These are phyloP conservation scores for Lodderomyces margitis DNA, from an alignment of 1,139 yeast species.

Conservation along the genomic window DNA sequence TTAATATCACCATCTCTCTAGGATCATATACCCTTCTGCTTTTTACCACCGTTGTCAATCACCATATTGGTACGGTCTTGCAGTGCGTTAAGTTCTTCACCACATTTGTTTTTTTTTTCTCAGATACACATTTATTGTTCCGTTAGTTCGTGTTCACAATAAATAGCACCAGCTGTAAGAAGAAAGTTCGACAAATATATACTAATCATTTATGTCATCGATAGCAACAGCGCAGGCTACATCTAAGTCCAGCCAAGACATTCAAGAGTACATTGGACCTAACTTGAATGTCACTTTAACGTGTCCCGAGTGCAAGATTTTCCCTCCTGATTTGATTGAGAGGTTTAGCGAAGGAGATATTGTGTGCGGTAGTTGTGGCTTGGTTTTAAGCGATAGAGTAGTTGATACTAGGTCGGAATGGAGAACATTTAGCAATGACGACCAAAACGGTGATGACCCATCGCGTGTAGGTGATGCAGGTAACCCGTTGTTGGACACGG, in stretches of 20 bases:
- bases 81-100: constrained; percentile 3
- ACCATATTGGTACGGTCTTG: constrained; percentile 2
- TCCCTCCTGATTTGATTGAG: constrained; percentile 94
- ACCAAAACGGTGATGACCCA: constrained; percentile 97
- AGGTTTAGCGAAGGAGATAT: constrained; percentile 97
- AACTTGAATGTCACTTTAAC: constrained; percentile 86
- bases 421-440: constrained; percentile 97
- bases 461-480: constrained; percentile 99
- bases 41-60: constrained; percentile 3
- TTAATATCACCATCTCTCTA: neutral
- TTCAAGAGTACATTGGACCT: constrained; percentile 49
- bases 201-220: constrained; percentile 8
- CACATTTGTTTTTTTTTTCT: neutral
- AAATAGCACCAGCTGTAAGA: constrained; percentile 4
- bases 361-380: constrained; percentile 95
- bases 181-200: neutral
- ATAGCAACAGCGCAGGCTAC: constrained; percentile 10
- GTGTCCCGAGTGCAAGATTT: constrained; percentile 94
- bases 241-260: constrained; percentile 8
- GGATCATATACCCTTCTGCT: neutral
- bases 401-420: constrained; percentile 97
- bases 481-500: constrained; percentile 90
- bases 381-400: constrained; percentile 86
- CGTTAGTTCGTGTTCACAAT: constrained; percentile 17
- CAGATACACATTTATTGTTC: constrained; percentile 12